Conservation (phyloP, 2,329 filamentous ascomycete species). For the Pseudogymnoascus pannorum region DNA sequence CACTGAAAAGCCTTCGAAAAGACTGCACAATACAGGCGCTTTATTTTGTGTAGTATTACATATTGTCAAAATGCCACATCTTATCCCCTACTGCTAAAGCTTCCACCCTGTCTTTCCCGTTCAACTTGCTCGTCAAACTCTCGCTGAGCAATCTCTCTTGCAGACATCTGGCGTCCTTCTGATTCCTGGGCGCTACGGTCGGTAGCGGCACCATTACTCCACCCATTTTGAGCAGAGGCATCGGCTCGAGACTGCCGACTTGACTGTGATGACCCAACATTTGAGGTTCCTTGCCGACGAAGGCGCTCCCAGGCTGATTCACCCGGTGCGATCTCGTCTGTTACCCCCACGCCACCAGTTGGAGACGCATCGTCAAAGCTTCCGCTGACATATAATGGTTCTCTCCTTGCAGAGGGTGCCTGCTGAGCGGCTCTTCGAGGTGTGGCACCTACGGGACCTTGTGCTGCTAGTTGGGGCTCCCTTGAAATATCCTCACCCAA, state of each 20-base stretch:
- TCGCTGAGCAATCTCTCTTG: slow-evolving; percentile 20
- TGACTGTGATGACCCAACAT: neutral
- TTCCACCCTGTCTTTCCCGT: slow-evolving; percentile 24
- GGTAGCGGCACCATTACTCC: neutral
- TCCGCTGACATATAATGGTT: neutral
- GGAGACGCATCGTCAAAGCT: slow-evolving; percentile 26
- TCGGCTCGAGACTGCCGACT: neutral
- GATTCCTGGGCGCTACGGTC: neutral
- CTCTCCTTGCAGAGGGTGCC: neutral
- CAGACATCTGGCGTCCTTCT: neutral
- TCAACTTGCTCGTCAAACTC: slow-evolving; percentile 30
- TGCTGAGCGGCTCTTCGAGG: neutral
- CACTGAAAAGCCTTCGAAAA: neutral
- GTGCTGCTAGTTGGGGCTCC: neutral
- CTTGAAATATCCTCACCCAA: neutral
- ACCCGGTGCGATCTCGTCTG: slow-evolving; percentile 10
- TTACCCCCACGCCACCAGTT: slow-evolving; percentile 19
- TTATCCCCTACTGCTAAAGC: slow-evolving; percentile 21
- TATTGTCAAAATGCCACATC: slow-evolving; percentile 11
- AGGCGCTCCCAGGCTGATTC: slow-evolving; percentile 30
- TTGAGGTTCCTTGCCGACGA: slow-evolving; percentile 12
- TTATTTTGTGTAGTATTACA: neutral
- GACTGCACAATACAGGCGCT: neutral
- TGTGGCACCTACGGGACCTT: neutral
- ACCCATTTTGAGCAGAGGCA: neutral